Evolutionary conservation across 192 early-diverging fungal species (phyloP).

Genomic region (Coemansia sp.): DNA sequence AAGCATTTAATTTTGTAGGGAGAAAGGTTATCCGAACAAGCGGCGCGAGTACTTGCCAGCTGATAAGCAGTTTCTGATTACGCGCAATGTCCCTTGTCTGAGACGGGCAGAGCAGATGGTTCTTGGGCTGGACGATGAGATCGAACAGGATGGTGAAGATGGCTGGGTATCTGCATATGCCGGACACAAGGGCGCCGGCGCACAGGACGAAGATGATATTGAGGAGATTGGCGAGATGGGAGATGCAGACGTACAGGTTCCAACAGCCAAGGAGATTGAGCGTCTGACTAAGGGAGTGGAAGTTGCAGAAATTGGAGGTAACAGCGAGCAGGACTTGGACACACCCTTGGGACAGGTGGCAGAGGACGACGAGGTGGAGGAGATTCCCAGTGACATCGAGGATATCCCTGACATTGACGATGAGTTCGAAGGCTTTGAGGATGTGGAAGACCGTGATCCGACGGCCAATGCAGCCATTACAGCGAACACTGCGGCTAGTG

Average conservation of each 20-base stretch:
- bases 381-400: conserved; percentile 79
- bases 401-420: conserved; percentile 93
- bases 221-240: conserved; percentile 60
- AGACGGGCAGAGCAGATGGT: conserved; percentile 64
- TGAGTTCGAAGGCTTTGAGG: conserved; percentile 59
- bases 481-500: conserved; percentile 5
- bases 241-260: conserved; percentile 40
- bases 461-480: conserved; percentile 64
- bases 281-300: conserved; percentile 68
- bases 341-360: conserved; percentile 48
- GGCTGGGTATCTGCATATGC: conserved; percentile 88
- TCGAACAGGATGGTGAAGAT: conserved; percentile 67
- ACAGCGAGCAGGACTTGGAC: conserved; percentile 45
- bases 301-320: conserved; percentile 54
- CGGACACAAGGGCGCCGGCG: conserved; percentile 35
- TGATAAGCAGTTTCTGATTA: conserved; percentile 95
- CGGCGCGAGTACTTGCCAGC: conserved; percentile 75
- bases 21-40: conserved; percentile 68
- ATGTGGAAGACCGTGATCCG: conserved; percentile 80
- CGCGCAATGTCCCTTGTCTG: conserved; percentile 91
- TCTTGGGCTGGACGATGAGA: conserved; percentile 44
- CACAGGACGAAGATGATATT: conserved; percentile 51
- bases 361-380: conserved; percentile 60
- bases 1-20: conserved; percentile 35
- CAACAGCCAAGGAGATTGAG: conserved; percentile 48